Base-by-base conservation (phyloP, 2,329 filamentous ascomycete species). In the Shiraia bambusicola region DNA sequence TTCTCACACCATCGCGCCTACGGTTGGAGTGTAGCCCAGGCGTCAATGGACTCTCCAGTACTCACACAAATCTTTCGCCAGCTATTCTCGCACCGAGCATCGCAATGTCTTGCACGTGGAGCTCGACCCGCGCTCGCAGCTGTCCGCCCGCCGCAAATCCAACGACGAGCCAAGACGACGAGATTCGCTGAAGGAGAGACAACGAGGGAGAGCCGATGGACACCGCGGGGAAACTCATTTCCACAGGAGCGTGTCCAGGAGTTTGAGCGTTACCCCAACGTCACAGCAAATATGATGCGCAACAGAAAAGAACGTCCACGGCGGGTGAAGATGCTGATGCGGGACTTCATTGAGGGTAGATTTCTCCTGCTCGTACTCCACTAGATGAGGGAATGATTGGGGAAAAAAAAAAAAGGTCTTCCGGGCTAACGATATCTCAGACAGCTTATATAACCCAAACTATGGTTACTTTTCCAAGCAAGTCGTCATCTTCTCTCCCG, bases 381-480 rank as follows among this genome's bases (percentile, higher is more conserved):
- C 4, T 8, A 8, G 19, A 22, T 5, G 19, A 22, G 19, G 8
- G 19, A 22, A 8, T 22, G 19, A 5, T 22, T 8, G 19, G 19
- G 6, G 12, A 15, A 10, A 22, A 5, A 25, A 13, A n/a, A 6
- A 22, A n/a, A 12, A 6, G n/a, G 7, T 15, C 13, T 32, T n/a
- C 16, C 15, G 8, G 29, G 16, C 52, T 63, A 36, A 61, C 40
- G 13, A 5, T 6, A 12, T 12, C 12, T 2, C 27, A 94, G 91
- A 96, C 72, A 93, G 88, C 65, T 74, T 96, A 11, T 97, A 97
- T 67, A 96, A 97, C 64, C 90, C 90, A 0, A 79, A 88, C 55
- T 97, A 96, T 65, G 91, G 92, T 56, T 96, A 96, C 74, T 96
- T 96, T 70, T 91, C 90, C 39, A 95, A 95, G 62, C 89, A 95